phyloP scores from a whole-genome alignment of 345 rosid species.

The Excoecaria cochinchinensis region DNA sequence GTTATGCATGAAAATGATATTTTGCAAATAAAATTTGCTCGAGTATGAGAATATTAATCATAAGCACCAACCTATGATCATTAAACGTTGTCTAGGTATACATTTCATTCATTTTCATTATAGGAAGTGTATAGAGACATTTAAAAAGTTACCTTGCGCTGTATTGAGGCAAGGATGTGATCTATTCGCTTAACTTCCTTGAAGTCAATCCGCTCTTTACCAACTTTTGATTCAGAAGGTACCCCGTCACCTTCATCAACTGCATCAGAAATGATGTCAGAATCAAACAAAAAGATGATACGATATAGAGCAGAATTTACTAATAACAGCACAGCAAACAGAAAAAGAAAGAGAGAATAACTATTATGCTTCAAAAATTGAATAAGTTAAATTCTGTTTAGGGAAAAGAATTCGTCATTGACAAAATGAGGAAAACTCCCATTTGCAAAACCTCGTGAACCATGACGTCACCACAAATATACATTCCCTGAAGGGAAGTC shows the following conservation, averaged over 20 bases:
- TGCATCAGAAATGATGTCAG: slow-evolving; percentile 25
- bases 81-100: not conserved
- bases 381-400: not conserved
- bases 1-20: not conserved
- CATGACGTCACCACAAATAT: not conserved
- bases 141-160: slow-evolving; percentile 62
- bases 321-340: not conserved
- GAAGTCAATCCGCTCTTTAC: slow-evolving; percentile 64
- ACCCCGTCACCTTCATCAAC: slow-evolving; percentile 76
- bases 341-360: not conserved
- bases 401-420: not conserved
- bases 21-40: not conserved
- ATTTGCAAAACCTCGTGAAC: not conserved
- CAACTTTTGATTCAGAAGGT: slow-evolving; percentile 53
- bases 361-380: not conserved
- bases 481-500: not conserved
- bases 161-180: slow-evolving; percentile 71
- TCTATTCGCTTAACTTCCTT: slow-evolving; percentile 90
- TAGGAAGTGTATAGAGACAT: not conserved
- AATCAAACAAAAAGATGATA: not conserved
- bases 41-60: not conserved
- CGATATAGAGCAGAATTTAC: not conserved
- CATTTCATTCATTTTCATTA: not conserved
- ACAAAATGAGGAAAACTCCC: not conserved
- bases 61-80: not conserved